A percentile compares a stretch with the other conserved stretches of the same genome.
phyloP scores from a whole-genome alignment of 805 yeast species.

The Nematodospora valgi region DNA sequence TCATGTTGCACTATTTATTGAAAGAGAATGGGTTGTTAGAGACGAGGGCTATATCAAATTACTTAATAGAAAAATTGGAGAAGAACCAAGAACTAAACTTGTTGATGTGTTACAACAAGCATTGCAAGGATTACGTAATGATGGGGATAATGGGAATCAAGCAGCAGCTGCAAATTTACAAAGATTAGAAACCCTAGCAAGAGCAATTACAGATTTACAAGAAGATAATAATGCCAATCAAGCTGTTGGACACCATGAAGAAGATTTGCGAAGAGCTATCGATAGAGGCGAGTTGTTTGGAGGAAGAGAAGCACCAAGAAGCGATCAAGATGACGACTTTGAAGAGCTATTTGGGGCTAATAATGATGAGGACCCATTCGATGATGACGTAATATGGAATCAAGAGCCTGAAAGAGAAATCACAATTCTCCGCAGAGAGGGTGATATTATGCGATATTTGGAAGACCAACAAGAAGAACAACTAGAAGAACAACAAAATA shows the following conservation, averaged over 20 bases:
- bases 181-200: conserved; percentile 22
- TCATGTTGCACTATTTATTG: conserved; percentile 48
- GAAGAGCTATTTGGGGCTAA: too few species aligned
- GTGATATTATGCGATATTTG: not conserved
- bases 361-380: not conserved
- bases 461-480: not conserved
- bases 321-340: too few species aligned
- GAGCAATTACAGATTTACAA: conserved; percentile 26
- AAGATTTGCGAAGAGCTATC: conserved; percentile 17
- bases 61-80: conserved; percentile 58
- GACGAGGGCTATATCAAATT: conserved; percentile 67
- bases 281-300: conserved; percentile 10
- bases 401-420: too few species aligned
- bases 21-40: conserved; percentile 67
- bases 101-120: conserved; percentile 34
- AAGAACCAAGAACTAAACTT: conserved; percentile 42
- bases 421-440: too few species aligned
- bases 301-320: conserved; percentile 1
- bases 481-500: not conserved
- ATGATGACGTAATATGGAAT: too few species aligned
- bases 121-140: conserved; percentile 21
- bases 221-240: conserved; percentile 9
- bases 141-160: conserved; percentile 17
- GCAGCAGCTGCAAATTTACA: conserved; percentile 22
- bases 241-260: conserved; percentile 9